Conservation (phyloP, 768 basidiomycete genomes). For the Boletus rex-veris region DNA sequence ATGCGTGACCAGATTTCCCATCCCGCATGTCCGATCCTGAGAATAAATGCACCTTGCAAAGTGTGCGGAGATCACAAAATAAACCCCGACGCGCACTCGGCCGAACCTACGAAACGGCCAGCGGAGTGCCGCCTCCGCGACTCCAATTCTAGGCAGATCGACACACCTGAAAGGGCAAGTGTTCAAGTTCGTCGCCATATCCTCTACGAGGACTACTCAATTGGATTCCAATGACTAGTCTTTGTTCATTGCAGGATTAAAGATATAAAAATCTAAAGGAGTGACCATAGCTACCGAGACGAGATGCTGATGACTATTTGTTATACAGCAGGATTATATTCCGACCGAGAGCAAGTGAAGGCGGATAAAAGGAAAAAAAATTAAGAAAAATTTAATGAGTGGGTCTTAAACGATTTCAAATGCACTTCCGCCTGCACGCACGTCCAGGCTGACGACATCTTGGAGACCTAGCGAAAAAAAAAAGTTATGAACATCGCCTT, state of each 20-base stretch:
- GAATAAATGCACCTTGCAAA: not conserved
- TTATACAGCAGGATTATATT: slow-evolving; percentile 18
- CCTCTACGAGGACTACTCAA: not conserved
- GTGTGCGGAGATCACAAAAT: not conserved
- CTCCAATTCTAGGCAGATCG: not conserved
- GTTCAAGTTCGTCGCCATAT: not conserved
- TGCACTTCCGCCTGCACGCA: slow-evolving; percentile 55
- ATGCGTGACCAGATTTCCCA: not conserved
- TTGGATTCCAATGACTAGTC: not conserved
- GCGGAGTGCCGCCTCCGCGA: not conserved
- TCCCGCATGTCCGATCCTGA: slow-evolving; percentile 5
- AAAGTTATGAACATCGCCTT: not conserved
- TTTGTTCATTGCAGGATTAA: slow-evolving; percentile 25
- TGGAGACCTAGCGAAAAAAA: slow-evolving; percentile 40
- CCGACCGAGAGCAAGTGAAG: not conserved
- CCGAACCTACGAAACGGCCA: too few species aligned
- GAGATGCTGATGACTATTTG: slow-evolving; percentile 18
- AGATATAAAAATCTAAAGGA: slow-evolving; percentile 20
- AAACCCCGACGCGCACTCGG: slow-evolving; percentile 8
- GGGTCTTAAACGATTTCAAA: slow-evolving; percentile 46
- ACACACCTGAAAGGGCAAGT: slow-evolving; percentile 6
- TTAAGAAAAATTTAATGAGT: not conserved
- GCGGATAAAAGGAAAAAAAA: not conserved
- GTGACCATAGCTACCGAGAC: slow-evolving; percentile 12
- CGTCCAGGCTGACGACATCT: slow-evolving; percentile 53